Evolutionary conservation across 2,329 filamentous ascomycete species (phyloP).

Genomic region (Colletotrichum limetticola): DNA sequence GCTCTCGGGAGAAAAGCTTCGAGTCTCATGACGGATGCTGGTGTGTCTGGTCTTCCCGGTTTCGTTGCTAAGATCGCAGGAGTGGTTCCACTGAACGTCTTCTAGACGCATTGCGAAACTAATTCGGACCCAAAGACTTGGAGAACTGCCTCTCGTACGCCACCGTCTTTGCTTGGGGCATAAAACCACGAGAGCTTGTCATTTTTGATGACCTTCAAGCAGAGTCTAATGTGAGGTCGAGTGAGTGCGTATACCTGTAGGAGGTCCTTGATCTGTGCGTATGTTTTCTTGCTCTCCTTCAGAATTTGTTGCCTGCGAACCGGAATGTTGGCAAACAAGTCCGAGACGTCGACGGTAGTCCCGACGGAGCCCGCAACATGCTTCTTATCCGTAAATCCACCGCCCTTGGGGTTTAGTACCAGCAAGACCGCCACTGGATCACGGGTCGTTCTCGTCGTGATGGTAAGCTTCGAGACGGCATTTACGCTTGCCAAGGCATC

Average conservation of each 20-base stretch:
- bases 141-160: conserved; percentile 66
- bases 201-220: conserved; percentile 66
- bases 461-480: conserved; percentile 65
- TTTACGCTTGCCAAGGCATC: conserved; percentile 77
- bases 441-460: conserved; percentile 72
- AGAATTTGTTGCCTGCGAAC: conserved; percentile 70
- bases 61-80: neutral
- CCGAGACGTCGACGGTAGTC: conserved; percentile 71
- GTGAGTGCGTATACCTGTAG: conserved; percentile 75
- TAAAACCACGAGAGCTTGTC: conserved; percentile 70
- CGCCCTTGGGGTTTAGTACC: conserved; percentile 51
- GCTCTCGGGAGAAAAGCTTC: conserved; percentile 68
- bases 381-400: conserved; percentile 51
- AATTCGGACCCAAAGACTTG: conserved; percentile 71
- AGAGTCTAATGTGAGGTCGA: conserved; percentile 69
- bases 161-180: conserved; percentile 61
- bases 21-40: conserved; percentile 49
- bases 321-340: conserved; percentile 70
- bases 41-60: conserved; percentile 8
- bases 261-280: conserved; percentile 68
- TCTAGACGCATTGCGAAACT: conserved; percentile 63
- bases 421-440: conserved; percentile 68
- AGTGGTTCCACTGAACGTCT: conserved; percentile 32
- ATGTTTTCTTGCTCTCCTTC: conserved; percentile 66
- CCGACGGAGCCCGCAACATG: conserved; percentile 68